A percentile compares a stretch with the other conserved stretches of the same genome.
Evolutionary conservation across 345 rosid species (phyloP).

Genomic region (Bruguiera parviflora): DNA sequence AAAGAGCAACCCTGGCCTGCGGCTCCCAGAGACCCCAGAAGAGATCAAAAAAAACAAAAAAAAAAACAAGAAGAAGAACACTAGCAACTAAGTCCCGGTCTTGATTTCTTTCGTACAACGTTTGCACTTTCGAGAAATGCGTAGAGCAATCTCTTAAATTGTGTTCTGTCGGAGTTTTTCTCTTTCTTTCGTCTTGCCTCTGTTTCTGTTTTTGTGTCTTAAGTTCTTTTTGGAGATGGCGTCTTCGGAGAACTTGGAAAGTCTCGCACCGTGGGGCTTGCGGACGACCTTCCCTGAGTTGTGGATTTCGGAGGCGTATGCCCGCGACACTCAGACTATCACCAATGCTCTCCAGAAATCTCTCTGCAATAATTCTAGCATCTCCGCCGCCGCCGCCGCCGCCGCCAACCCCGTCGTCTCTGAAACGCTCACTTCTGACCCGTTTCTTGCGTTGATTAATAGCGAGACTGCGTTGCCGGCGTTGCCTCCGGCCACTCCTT

Average conservation of each 20-base stretch:
- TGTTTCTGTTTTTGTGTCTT: not conserved
- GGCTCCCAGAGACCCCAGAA: too few species aligned
- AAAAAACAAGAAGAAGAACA: not conserved
- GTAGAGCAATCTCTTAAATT: not conserved
- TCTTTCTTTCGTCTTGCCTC: not conserved
- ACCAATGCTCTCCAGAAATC: conserved; percentile 56
- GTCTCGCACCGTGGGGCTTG: conserved; percentile 36
- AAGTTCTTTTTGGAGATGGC: conserved; percentile 26
- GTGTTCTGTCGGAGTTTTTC: not conserved
- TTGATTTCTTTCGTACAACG: not conserved
- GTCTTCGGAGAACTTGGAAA: conserved; percentile 36
- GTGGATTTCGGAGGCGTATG: conserved; percentile 42
- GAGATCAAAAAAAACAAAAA: too few species aligned
- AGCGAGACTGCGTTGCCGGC: conserved; percentile 13
- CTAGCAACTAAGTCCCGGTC: not conserved
- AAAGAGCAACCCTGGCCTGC: not conserved
- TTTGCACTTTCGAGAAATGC: not conserved
- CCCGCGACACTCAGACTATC: conserved; percentile 42
- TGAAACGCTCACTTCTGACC: conserved; percentile 22
- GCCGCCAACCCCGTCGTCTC: not conserved
- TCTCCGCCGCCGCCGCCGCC: not conserved
- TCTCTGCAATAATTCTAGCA: conserved; percentile 11
- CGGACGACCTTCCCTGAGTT: conserved; percentile 29
- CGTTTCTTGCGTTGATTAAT: conserved; percentile 17
- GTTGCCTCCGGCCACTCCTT: conserved; percentile 21